phyloP scores from a whole-genome alignment of 192 early-diverging fungal genomes.

The Coemansia sp. region DNA sequence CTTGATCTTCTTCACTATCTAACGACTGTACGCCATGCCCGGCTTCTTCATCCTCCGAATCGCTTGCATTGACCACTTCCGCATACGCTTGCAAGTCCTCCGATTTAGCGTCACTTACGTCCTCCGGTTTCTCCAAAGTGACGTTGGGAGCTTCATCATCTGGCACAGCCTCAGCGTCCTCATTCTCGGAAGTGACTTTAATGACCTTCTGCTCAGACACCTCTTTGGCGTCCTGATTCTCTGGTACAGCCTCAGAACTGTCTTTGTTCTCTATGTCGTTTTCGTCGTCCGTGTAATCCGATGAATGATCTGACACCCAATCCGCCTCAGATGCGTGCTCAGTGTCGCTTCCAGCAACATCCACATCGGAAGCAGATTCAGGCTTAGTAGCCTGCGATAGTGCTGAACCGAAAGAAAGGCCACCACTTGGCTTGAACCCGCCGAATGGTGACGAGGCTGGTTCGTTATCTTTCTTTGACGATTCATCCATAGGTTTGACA shows the following conservation, averaged over 20 bases:
- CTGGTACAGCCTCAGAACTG: not conserved
- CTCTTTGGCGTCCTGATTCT: not conserved
- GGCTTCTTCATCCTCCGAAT: not conserved
- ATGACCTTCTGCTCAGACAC: no score
- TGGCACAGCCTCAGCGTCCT: no score
- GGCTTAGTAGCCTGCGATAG: not conserved
- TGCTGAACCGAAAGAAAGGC: not conserved
- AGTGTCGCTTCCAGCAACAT: not conserved
- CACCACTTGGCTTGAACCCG: not conserved
- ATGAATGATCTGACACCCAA: not conserved
- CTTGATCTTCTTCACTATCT: constrained; percentile 7
- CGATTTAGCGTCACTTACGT: not conserved
- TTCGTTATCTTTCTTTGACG: not conserved
- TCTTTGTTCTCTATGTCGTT: not conserved
- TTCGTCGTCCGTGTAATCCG: constrained; percentile 2
- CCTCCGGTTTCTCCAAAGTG: no score
- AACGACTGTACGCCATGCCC: not conserved
- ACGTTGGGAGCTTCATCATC: no score
- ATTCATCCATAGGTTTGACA: not conserved
- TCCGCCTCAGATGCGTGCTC: not conserved
- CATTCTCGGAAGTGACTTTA: no score
- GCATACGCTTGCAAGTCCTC: constrained; percentile 14
- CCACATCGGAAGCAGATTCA: not conserved
- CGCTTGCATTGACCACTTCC: constrained; percentile 2
- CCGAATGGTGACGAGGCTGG: not conserved